These are phyloP conservation scores for Torulaspora gathmanii DNA, from an alignment of 805 yeast genomes.

Conservation along the genomic window DNA sequence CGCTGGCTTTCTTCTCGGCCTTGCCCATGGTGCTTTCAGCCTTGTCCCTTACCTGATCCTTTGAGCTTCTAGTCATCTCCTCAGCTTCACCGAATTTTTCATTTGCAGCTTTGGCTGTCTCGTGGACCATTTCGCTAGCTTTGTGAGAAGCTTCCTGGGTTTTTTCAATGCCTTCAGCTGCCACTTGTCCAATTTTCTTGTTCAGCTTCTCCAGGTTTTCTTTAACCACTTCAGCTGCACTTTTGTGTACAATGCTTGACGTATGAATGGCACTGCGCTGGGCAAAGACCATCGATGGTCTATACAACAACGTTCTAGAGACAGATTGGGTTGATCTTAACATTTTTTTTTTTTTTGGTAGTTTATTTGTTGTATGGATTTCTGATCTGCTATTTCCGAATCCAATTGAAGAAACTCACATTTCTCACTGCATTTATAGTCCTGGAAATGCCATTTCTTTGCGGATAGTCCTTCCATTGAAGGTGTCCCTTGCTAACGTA, in stretches of 20 bases:
- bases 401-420: no score
- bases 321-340: slow-evolving; percentile 7
- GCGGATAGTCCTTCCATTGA: neutral
- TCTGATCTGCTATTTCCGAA: neutral
- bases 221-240: slow-evolving; percentile 15
- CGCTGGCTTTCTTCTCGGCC: slow-evolving; percentile 13
- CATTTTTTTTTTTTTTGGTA: slow-evolving; percentile 4
- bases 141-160: slow-evolving; percentile 22
- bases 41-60: slow-evolving; percentile 3
- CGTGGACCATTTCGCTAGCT: slow-evolving; percentile 8
- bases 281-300: slow-evolving; percentile 13
- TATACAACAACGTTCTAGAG: slow-evolving; percentile 7
- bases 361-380: neutral
- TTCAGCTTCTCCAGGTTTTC: slow-evolving; percentile 24
- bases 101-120: slow-evolving; percentile 7
- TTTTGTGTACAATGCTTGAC: slow-evolving; percentile 3
- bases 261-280: slow-evolving; percentile 9
- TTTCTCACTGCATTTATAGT: neutral
- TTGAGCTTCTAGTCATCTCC: slow-evolving; percentile 3
- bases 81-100: slow-evolving; percentile 5
- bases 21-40: slow-evolving; percentile 9
- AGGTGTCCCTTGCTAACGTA: neutral
- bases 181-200: slow-evolving; percentile 24
- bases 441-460: neutral
- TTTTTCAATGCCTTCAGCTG: slow-evolving; percentile 27